Conservation (phyloP, 495 filamentous ascomycete genomes). For the Neurospora sp. region DNA sequence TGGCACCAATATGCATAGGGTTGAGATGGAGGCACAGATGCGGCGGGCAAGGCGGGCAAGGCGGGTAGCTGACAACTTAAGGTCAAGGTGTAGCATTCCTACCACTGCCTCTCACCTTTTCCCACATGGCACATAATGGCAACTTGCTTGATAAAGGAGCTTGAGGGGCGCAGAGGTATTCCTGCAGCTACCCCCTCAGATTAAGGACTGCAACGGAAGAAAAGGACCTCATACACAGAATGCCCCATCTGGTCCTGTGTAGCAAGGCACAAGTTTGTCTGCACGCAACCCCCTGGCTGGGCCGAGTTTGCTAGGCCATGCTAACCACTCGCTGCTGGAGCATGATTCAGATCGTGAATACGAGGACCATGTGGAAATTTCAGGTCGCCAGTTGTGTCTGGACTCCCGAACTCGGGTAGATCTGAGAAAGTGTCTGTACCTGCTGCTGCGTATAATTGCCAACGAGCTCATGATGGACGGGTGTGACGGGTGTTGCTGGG, state of each 20-base stretch:
- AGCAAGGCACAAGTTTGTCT: background rate
- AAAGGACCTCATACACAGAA: background rate
- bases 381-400: background rate
- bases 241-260: background rate
- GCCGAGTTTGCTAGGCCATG: background rate
- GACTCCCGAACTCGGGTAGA: background rate
- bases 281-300: background rate
- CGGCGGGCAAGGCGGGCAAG: background rate
- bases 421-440: background rate
- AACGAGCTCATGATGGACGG: background rate
- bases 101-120: background rate
- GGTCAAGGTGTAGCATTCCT: background rate
- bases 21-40: conserved; percentile 5
- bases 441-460: background rate
- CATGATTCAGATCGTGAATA: background rate
- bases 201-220: conserved; percentile 10
- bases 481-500: background rate
- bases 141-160: background rate
- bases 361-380: background rate
- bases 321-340: background rate
- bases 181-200: conserved; percentile 11
- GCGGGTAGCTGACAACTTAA: background rate
- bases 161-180: background rate
- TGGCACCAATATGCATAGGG: conserved; percentile 13
- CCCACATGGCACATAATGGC: background rate